These are phyloP conservation scores for Hanseniaspora taiwanica DNA, from an alignment of 805 yeast genomes.

Conservation along the genomic window DNA sequence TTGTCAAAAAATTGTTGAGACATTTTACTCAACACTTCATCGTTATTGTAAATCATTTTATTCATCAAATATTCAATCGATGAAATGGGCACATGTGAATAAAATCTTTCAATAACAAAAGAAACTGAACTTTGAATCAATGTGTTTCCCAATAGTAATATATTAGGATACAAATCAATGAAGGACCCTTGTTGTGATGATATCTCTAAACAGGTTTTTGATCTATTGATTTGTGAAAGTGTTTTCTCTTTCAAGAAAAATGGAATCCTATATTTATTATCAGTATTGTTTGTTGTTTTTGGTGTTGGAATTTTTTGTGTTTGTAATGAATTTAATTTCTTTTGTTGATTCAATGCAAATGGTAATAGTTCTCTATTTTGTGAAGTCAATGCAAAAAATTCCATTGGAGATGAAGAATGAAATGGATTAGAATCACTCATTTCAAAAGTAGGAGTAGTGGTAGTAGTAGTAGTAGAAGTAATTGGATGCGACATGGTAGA, in stretches of 20 bases:
- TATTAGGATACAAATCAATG: conserved; percentile 26
- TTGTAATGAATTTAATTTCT: neutral
- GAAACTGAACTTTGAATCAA: conserved; percentile 43
- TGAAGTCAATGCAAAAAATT: conserved; percentile 20
- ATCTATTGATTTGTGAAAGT: conserved; percentile 39
- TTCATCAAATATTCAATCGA: conserved; percentile 39
- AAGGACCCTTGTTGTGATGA: conserved; percentile 12
- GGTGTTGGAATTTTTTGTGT: conserved; percentile 2
- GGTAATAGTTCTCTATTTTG: conserved; percentile 15
- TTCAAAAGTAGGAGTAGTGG: neutral
- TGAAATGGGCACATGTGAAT: conserved; percentile 37
- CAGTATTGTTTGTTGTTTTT: neutral
- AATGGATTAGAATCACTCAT: no score
- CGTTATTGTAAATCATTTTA: conserved; percentile 27
- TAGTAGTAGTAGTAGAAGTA: neutral
- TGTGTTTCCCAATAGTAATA: conserved; percentile 45
- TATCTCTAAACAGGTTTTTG: conserved; percentile 47
- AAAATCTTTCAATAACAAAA: conserved; percentile 51
- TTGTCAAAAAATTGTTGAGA: conserved; percentile 16
- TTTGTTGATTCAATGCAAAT: conserved; percentile 10
- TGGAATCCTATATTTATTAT: conserved; percentile 5
- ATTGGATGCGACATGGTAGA: neutral
- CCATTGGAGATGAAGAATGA: conserved; percentile 9
- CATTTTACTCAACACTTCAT: conserved; percentile 23
- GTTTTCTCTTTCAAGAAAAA: conserved; percentile 24